Base-by-base conservation (phyloP, 805 yeast species). In the Blastobotrys americana region DNA sequence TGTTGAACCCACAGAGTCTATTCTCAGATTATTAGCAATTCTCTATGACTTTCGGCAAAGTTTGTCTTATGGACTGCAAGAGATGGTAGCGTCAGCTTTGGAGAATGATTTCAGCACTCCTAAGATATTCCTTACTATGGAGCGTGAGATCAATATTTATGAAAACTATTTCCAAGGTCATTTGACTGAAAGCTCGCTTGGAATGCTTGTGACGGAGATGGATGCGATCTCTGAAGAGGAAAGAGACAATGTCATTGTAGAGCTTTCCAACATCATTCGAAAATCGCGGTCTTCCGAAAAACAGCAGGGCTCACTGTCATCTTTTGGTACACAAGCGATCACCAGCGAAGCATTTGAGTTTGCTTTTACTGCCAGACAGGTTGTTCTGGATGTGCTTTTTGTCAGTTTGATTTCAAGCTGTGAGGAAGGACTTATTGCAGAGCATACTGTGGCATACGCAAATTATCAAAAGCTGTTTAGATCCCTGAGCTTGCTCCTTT, bases 31-130 rank as follows among this genome's bases (percentile, higher is more conserved):
- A 38, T 46, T 72, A 28, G 55, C 62, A 34, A 56, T 65, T 1
- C 48, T 72, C 21, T 51, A 64, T n/a, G 60, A 66, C 0, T 77
- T 76, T 54, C 63, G 69, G 19, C 52, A 59, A 1, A 63, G 69
- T 2, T 55, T 74, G 22, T 61, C 76, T 1, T 55, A 56, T 37
- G 66, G 66, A 9, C 63, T 67, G 1, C 50, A 70, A 2, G 48
- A 55, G 2, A 55, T 63, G 3, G 56, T 72, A 15, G 56, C 66
- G 22, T 52, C 53, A 8, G 62, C 65, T 5, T 59, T 76, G 31
- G 49, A 69, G 8, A 66, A 68, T 13, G 68, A 68, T 27, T 61
- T 50, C 51, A n/a, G 10, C n/a, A 16, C 17, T n/a, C 37, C 37
- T 5, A 41, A 45, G 33, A 9, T 15, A 8, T 47, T 28, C 22